These are phyloP conservation scores for Yarrowia sp. DNA, from an alignment of 805 yeast genomes.

Conservation along the genomic window DNA sequence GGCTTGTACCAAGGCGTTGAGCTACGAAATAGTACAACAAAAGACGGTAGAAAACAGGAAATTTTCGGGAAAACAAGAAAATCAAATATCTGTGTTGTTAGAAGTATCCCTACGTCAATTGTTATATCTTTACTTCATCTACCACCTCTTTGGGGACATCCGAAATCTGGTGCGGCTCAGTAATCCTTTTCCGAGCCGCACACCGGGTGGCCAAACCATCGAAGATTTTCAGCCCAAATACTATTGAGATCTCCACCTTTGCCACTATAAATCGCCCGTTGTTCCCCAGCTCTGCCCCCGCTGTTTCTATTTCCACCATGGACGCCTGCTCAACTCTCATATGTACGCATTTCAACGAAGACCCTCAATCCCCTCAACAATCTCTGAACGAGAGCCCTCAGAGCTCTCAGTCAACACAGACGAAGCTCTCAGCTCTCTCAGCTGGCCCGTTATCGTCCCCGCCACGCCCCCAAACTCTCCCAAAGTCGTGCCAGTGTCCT, in stretches of 20 bases:
- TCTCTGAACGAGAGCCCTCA: not conserved
- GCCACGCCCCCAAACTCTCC: conserved; percentile 1
- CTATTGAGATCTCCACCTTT: not conserved
- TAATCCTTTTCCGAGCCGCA: conserved; percentile 18
- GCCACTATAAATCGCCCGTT: not conserved
- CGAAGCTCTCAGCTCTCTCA: too few species aligned
- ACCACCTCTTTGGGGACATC: not conserved
- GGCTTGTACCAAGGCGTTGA: not conserved
- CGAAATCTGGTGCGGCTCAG: conserved; percentile 8
- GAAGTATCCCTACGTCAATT: too few species aligned
- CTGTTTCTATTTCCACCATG: not conserved
- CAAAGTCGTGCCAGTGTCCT: conserved; percentile 11
- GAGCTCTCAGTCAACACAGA: too few species aligned
- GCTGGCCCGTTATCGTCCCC: not conserved
- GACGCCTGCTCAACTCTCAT: conserved; percentile 32
- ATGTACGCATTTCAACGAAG: conserved; percentile 25
- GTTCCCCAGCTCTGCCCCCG: not conserved
- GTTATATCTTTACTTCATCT: too few species aligned
- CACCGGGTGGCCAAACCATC: conserved; percentile 7
- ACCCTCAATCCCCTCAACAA: conserved; percentile 1
- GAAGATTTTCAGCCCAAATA: not conserved
- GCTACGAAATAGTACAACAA: too few species aligned
- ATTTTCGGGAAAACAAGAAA: too few species aligned
- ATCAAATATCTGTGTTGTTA: too few species aligned
- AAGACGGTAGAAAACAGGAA: too few species aligned